Evolutionary conservation across 441 rosid genomes (phyloP), one percentile per base, ranked within the genome.

Genomic region (Gossypium lobatum): DNA sequence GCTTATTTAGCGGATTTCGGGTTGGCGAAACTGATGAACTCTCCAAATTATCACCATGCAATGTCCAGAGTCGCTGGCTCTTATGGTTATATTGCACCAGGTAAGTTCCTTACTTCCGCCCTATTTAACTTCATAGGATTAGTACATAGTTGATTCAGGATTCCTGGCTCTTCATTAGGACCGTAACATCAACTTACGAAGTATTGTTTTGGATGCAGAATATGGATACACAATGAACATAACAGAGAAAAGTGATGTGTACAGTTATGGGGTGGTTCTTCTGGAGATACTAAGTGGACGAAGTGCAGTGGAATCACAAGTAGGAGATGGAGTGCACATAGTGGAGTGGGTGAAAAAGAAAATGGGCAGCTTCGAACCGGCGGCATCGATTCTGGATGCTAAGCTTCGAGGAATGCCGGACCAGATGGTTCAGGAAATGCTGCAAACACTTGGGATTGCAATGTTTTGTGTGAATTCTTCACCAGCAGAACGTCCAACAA

Each of bases 291-390:
- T 94, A 45, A 89, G 93, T 10, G 96, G 98, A 1, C 88, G 97
- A 21, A 89, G 93, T 4, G 98, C 97, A 0, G 87, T 93, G 23
- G 89, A 84, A 76, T 65, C 91, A 0, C 96, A 83, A 39, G 78
- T 83, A 0, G 95, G 89, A n/a, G 96, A 91, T 3, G 96, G 95
- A 3, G 75, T 87, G 20, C 98, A 92, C 83, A 94, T 92, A 17
- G 97, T 94, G 0, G 98, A 92, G 74, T 94, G 98, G 97, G 95
- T 94, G 78, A 92, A 91, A 81, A 91, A 80, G 80, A 92, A 92
- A 80, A 92, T 94, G 98, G 97, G 93, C 17, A 92, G 97, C 80
- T 94, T 89, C 7, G 97, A 94, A 75, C 98, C 93, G 8, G 96
- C 95, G 0, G 71, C 79, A 42, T 87, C 93, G 0, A 84, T 94